Percentiles rank a stretch among this genome's conserved stretches.
Conservation (phyloP, 2,329 filamentous ascomycete genomes). For the Leptosphaerulina australis region DNA sequence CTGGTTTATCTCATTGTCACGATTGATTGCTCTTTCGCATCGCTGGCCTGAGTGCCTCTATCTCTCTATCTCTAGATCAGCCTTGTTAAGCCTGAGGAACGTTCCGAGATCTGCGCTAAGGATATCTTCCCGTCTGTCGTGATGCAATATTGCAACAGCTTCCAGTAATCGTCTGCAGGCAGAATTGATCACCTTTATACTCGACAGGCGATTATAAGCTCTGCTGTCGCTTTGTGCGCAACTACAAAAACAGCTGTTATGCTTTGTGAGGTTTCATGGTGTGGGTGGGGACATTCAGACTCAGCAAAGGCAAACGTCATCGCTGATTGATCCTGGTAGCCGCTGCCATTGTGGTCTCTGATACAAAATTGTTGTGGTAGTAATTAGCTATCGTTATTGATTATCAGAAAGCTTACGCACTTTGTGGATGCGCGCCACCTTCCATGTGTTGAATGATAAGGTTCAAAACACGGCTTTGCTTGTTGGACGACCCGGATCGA, state of each 20-base stretch:
- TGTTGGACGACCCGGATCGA: background rate
- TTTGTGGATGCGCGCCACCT: conserved; percentile 1
- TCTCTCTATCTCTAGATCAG: background rate
- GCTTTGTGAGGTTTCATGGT: too few relatives aligned
- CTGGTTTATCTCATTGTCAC: background rate
- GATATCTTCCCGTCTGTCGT: conserved; percentile 2
- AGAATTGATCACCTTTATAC: background rate
- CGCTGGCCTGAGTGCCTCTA: background rate
- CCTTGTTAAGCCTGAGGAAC: conserved; percentile 10
- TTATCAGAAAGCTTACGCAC: background rate
- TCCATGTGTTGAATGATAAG: conserved; percentile 2
- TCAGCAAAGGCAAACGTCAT: background rate
- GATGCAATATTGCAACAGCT: conserved; percentile 8
- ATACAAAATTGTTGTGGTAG: conserved; percentile 2
- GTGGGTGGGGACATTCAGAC: too few relatives aligned
- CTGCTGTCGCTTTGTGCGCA: too few relatives aligned
- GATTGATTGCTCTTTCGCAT: too few relatives aligned
- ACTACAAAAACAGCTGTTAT: too few relatives aligned
- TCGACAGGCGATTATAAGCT: background rate
- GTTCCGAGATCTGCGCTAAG: conserved; percentile 17
- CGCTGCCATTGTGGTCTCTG: background rate
- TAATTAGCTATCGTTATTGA: background rate
- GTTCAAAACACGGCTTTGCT: conserved; percentile 5
- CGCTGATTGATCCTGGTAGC: background rate
- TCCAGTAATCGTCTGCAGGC: background rate